Percentiles rank a stretch among this genome's conserved stretches.
Evolutionary conservation across 1,284 basidiomycete genomes (phyloP).

Genomic region (Ustilago shanxiensis): DNA sequence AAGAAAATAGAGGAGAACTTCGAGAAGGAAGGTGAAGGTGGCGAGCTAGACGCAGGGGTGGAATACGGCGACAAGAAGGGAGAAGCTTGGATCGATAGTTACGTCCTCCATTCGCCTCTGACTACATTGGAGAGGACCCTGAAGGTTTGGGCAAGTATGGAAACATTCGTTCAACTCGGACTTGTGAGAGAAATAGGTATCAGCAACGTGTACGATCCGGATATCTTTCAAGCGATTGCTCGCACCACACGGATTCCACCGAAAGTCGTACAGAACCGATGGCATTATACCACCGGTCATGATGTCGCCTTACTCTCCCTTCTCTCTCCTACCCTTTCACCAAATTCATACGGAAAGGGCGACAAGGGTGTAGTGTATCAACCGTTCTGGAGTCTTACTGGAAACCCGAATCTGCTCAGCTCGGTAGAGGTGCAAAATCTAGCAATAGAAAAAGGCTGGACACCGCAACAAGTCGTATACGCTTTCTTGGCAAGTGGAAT

Average conservation of each 20-base stretch:
- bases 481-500: constrained; percentile 58
- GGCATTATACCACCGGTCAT: constrained; percentile 66
- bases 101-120: constrained; percentile 63
- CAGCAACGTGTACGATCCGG: constrained; percentile 64
- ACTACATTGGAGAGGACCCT: constrained; percentile 60
- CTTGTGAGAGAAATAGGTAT: constrained; percentile 61
- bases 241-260: constrained; percentile 50
- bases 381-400: constrained; percentile 67
- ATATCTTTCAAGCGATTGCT: constrained; percentile 58
- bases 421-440: constrained; percentile 47
- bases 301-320: constrained; percentile 64
- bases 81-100: constrained; percentile 62
- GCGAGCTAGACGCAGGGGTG: constrained; percentile 32
- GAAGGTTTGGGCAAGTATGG: constrained; percentile 64
- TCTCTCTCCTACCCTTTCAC: constrained; percentile 57
- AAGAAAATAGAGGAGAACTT: constrained; percentile 24
- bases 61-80: constrained; percentile 39
- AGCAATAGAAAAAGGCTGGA: constrained; percentile 42
- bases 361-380: constrained; percentile 54
- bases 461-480: constrained; percentile 61
- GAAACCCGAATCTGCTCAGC: constrained; percentile 56
- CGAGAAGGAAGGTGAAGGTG: constrained; percentile 2
- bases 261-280: constrained; percentile 64
- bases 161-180: constrained; percentile 58
- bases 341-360: constrained; percentile 50